Evolutionary conservation across 495 filamentous ascomycete species (phyloP).

Genomic region (Margaritispora aquatica): DNA sequence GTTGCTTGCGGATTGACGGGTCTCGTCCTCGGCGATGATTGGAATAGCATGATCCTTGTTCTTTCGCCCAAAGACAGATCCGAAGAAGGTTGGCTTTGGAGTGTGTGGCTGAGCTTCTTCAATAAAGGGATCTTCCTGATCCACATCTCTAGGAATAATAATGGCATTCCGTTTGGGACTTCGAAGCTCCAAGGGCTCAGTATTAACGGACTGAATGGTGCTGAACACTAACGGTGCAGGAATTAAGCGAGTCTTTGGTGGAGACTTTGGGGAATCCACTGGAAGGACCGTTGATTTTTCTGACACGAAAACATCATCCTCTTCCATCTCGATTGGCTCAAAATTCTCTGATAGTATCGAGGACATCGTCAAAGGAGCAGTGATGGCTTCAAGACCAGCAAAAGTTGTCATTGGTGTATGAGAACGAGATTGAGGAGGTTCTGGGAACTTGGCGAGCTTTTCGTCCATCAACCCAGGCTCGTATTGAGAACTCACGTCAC

Average conservation of each 20-base stretch:
- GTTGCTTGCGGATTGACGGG: conserved; percentile 36
- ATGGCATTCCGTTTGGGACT: conserved; percentile 42
- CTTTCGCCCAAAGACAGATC: conserved; percentile 37
- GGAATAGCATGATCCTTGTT: conserved; percentile 26
- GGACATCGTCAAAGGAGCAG: conserved; percentile 20
- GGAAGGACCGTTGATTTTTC: not conserved
- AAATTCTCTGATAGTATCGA: conserved; percentile 25
- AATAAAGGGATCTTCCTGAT: conserved; percentile 10
- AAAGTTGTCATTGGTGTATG: conserved; percentile 21
- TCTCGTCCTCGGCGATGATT: conserved; percentile 52
- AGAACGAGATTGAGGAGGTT: conserved; percentile 32
- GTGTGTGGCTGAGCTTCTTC: conserved; percentile 25
- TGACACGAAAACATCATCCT: not conserved
- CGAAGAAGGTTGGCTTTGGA: conserved; percentile 33
- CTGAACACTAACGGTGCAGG: conserved; percentile 27
- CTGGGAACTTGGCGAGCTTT: conserved; percentile 40
- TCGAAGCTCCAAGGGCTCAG: conserved; percentile 33
- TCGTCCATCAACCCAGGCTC: conserved; percentile 34
- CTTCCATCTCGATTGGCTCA: conserved; percentile 11
- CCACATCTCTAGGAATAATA: conserved; percentile 40
- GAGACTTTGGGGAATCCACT: conserved; percentile 2
- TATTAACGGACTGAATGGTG: conserved; percentile 29
- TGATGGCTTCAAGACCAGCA: conserved; percentile 11
- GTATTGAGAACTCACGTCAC: conserved; percentile 25
- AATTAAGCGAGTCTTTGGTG: conserved; percentile 28